These are phyloP conservation scores for Stipa capillata DNA, from an alignment of 176 grass and related monocot species.

Conservation along the genomic window DNA sequence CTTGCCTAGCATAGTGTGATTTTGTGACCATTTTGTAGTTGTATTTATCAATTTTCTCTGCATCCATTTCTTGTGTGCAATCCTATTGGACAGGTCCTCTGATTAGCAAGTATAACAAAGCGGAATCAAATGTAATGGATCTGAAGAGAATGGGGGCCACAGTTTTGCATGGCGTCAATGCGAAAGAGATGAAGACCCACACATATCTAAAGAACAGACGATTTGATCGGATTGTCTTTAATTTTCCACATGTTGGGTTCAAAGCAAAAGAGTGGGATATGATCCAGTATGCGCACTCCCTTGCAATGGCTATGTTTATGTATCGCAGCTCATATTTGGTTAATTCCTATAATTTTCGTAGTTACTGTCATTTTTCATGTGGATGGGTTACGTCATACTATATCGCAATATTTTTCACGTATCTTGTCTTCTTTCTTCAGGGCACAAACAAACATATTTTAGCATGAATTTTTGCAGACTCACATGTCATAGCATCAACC, in stretches of 20 bases:
- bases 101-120: constrained; percentile 20
- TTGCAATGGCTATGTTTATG: no score
- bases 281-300: constrained; percentile 37
- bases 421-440: background rate
- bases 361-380: background rate
- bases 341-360: background rate
- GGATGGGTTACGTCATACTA: no score
- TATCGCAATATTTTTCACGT: no score
- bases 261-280: constrained; percentile 20
- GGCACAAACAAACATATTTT: background rate
- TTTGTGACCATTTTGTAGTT: no score
- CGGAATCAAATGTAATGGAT: constrained; percentile 12
- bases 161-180: constrained; percentile 24
- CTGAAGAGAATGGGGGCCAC: constrained; percentile 13
- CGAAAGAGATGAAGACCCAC: constrained; percentile 21
- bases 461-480: no score
- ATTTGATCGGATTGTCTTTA: constrained; percentile 41
- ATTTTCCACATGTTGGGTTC: constrained; percentile 48
- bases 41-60: no score
- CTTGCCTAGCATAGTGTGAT: no score
- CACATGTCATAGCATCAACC: no score
- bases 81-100: background rate
- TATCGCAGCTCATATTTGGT: background rate
- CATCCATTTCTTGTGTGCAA: background rate
- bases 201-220: constrained; percentile 17